A percentile compares a stretch with the other conserved stretches of the same genome.
These are phyloP conservation scores for Pseudozyma tsukubaensis DNA, from an alignment of 1,284 basidiomycete species.

Conservation along the genomic window DNA sequence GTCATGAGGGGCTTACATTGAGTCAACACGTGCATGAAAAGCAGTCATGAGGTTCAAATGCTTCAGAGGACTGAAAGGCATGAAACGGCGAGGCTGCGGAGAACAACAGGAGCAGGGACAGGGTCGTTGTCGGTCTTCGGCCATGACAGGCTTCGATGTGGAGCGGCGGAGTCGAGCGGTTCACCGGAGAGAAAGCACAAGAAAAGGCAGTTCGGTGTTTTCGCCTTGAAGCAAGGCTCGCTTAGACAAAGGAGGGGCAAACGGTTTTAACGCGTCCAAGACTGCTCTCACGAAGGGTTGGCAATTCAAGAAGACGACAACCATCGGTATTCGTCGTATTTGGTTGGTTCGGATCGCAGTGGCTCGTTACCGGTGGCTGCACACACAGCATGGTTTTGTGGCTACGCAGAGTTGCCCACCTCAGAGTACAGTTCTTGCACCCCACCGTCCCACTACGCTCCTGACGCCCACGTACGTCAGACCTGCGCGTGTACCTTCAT, in stretches of 20 bases:
- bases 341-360: too few relatives aligned
- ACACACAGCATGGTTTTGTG: too few relatives aligned
- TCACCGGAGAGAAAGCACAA: slow-evolving; percentile 1
- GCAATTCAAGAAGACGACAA: neutral
- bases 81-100: neutral
- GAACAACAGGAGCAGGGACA: neutral
- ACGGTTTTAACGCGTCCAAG: too few relatives aligned
- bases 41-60: slow-evolving; percentile 13
- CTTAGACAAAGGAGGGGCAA: slow-evolving; percentile 1
- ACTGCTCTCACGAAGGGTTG: too few relatives aligned
- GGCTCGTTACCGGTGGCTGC: too few relatives aligned
- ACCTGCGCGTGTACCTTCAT: too few relatives aligned
- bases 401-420: too few relatives aligned
- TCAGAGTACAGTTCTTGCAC: too few relatives aligned
- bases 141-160: neutral
- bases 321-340: neutral
- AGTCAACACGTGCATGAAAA: slow-evolving; percentile 17
- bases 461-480: too few relatives aligned
- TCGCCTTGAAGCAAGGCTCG: slow-evolving; percentile 7
- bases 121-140: slow-evolving; percentile 3
- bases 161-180: neutral
- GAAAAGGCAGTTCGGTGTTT: slow-evolving; percentile 4
- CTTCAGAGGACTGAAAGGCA: neutral
- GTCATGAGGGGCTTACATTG: neutral
- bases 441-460: too few relatives aligned